These are phyloP conservation scores for Forsythia suspensa DNA, from an alignment of 257 asterid species.

Conservation along the genomic window DNA sequence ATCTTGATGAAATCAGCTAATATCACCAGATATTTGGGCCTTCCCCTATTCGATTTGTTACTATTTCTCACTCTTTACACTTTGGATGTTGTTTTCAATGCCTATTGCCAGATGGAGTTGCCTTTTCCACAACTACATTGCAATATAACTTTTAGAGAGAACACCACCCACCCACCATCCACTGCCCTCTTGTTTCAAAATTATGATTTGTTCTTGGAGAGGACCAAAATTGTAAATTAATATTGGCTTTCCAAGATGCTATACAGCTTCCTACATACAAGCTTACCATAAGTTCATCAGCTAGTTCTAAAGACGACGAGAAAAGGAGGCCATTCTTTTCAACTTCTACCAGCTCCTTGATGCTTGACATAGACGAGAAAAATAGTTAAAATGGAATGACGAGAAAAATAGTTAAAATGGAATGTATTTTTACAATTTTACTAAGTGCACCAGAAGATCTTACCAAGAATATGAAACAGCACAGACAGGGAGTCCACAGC, in stretches of 20 bases:
- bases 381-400: slow-evolving; percentile 16
- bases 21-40: neutral
- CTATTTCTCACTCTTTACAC: neutral
- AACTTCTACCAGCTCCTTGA: slow-evolving; percentile 82
- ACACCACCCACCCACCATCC: no score
- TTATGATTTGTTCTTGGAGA: neutral
- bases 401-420: slow-evolving; percentile 16
- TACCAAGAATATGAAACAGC: slow-evolving; percentile 98
- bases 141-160: neutral
- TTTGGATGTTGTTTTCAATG: neutral
- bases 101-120: neutral
- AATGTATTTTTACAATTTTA: slow-evolving; percentile 3
- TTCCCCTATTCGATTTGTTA: neutral
- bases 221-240: slow-evolving; percentile 3
- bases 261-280: slow-evolving; percentile 1
- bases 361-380: slow-evolving; percentile 46
- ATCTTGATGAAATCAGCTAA: no score
- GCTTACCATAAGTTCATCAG: slow-evolving; percentile 87
- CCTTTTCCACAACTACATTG: neutral
- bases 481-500: slow-evolving; percentile 97
- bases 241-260: neutral
- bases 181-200: neutral
- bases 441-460: slow-evolving; percentile 20
- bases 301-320: slow-evolving; percentile 90
- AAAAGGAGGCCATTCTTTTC: slow-evolving; percentile 88